A percentile compares a stretch with the other conserved stretches of the same genome.
These are phyloP conservation scores for Ogataea hybrid DNA, from an alignment of 1,139 yeast genomes.

Conservation along the genomic window DNA sequence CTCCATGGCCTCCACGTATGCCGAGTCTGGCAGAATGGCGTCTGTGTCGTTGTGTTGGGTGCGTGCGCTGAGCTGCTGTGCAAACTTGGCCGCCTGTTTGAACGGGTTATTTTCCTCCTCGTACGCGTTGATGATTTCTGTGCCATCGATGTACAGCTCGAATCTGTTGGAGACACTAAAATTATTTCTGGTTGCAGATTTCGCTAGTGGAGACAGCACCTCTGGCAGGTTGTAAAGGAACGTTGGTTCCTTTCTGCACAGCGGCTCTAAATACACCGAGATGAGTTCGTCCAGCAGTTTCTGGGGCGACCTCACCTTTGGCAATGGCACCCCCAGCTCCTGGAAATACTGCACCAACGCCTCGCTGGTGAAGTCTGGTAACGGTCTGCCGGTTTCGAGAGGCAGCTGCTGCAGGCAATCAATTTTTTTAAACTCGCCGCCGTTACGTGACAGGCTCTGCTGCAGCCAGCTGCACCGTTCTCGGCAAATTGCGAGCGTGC, in stretches of 20 bases:
- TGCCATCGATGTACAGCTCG: constrained; percentile 77
- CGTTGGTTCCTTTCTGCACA: constrained; percentile 54
- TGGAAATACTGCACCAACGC: constrained; percentile 40
- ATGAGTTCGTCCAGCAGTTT: constrained; percentile 68
- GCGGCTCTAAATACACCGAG: constrained; percentile 62
- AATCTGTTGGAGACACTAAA: constrained; percentile 64
- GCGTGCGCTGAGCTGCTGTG: constrained; percentile 50
- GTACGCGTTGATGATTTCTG: constrained; percentile 89
- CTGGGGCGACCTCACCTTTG: constrained; percentile 46
- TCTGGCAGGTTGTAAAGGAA: constrained; percentile 84
- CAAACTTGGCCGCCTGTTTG: constrained; percentile 60
- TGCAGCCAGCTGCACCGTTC: constrained; percentile 28
- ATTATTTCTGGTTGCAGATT: constrained; percentile 43
- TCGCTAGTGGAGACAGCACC: constrained; percentile 83
- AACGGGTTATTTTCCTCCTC: constrained; percentile 94
- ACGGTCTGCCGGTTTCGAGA: constrained; percentile 38
- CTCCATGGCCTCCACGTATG: constrained; percentile 73
- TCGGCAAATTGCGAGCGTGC: constrained; percentile 22
- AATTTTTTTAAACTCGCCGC: constrained; percentile 37
- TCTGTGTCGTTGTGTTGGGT: constrained; percentile 55
- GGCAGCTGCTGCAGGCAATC: constrained; percentile 65
- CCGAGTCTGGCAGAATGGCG: constrained; percentile 67
- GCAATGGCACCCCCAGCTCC: constrained; percentile 31
- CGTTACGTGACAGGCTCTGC: constrained; percentile 24
- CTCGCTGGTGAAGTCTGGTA: constrained; percentile 43